These are phyloP conservation scores for Achaetomium macrosporum DNA, from an alignment of 2,329 filamentous ascomycete genomes.

Conservation along the genomic window DNA sequence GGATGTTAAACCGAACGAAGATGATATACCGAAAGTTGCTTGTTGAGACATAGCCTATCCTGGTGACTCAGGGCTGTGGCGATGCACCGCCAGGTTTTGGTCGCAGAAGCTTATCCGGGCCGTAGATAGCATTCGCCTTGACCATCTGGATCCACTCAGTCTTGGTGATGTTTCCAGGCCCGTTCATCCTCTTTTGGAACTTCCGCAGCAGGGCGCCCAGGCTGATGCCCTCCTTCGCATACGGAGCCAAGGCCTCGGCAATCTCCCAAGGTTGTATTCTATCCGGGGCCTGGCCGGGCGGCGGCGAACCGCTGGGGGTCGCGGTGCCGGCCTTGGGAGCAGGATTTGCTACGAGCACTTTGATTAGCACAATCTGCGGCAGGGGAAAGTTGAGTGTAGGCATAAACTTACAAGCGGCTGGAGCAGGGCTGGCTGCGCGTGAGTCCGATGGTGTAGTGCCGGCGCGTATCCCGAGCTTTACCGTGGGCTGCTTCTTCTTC, in stretches of 20 bases:
- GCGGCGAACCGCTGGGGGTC: slow-evolving; percentile 19
- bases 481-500: slow-evolving; percentile 55
- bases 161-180: slow-evolving; percentile 46
- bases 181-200: slow-evolving; percentile 49
- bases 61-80: too few species aligned
- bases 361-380: not conserved
- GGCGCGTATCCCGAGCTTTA: slow-evolving; percentile 40
- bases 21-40: too few species aligned
- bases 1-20: too few species aligned
- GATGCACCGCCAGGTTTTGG: slow-evolving; percentile 18
- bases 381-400: not conserved
- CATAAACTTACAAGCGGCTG: slow-evolving; percentile 34
- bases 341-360: slow-evolving; percentile 6
- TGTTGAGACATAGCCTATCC: too few species aligned
- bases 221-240: slow-evolving; percentile 44
- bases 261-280: slow-evolving; percentile 49
- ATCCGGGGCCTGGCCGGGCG: slow-evolving; percentile 46
- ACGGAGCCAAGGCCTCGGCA: slow-evolving; percentile 20
- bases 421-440: slow-evolving; percentile 55
- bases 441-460: slow-evolving; percentile 53
- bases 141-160: slow-evolving; percentile 55
- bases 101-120: slow-evolving; percentile 47
- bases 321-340: slow-evolving; percentile 11
- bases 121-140: slow-evolving; percentile 49
- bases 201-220: slow-evolving; percentile 49